Evolutionary conservation across 495 filamentous ascomycete species (phyloP).

Genomic region (Symbiotaphrina buchneri): DNA sequence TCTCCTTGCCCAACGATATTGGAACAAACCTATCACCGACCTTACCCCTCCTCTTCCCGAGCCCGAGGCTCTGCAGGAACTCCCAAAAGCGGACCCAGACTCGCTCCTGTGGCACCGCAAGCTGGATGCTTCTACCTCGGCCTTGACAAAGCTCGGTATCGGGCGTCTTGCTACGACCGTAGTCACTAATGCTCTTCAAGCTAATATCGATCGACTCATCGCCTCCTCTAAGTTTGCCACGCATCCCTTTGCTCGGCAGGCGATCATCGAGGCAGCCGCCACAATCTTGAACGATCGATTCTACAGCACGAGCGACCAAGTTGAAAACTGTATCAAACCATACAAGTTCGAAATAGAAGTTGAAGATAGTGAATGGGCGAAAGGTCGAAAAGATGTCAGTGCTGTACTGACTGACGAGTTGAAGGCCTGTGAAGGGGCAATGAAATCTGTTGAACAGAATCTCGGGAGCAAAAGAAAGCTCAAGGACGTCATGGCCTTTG

Average conservation of each 20-base stretch:
- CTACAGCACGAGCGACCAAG: conserved; percentile 89
- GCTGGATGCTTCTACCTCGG: conserved; percentile 76
- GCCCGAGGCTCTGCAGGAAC: conserved; percentile 45
- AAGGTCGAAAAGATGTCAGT: conserved; percentile 57
- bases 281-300: conserved; percentile 83
- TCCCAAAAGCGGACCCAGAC: conserved; percentile 65
- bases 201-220: conserved; percentile 61
- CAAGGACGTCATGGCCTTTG: conserved; percentile 73
- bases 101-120: conserved; percentile 84
- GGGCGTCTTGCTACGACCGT: conserved; percentile 81
- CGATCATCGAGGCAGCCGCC: conserved; percentile 71
- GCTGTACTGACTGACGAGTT: conserved; percentile 67
- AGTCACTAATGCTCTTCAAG: conserved; percentile 68
- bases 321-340: conserved; percentile 99
- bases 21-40: conserved; percentile 88
- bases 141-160: conserved; percentile 81
- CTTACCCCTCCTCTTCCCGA: conserved; percentile 36
- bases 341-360: conserved; percentile 97
- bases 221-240: conserved; percentile 58
- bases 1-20: conserved; percentile 83
- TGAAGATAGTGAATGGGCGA: conserved; percentile 68
- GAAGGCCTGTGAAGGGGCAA: conserved; percentile 53
- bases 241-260: conserved; percentile 78
- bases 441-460: conserved; percentile 46
- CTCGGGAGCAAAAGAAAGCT: conserved; percentile 67